Base-by-base conservation (phyloP, 1,284 basidiomycete species). In the Leucoagaricus sp. region DNA sequence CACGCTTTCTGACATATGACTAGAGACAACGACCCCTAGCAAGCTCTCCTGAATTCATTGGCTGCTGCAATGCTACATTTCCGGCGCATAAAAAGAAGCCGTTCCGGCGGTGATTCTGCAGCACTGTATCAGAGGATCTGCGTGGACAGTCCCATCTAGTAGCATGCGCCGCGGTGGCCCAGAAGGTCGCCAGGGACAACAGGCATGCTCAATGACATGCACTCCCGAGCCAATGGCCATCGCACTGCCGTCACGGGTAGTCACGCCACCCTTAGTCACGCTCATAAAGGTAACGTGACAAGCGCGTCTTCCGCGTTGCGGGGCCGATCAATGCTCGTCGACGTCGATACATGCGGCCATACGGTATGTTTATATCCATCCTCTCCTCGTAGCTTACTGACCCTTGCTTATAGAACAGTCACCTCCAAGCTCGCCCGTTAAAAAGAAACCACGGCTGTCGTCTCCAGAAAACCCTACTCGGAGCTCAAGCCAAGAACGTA, bases 401-500 rank as follows among this genome's bases (percentile, higher is more conserved):
- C 13, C 19, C 15, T 13, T 7, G 2, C 21, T 19, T 19, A 1
- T 23, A 56, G 54, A 57, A 31, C 26, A 29, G n/a, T 28, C 55
- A 23, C 55, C 55, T 4, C 33, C 55, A 23, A 40, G 26, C 33
- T 57, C 55, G 28, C 55, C 55, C 13, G 49, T 47, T 13, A 51
- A 51, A 34, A 57, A 57, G 44, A 57, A 33, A 28, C 49, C 33
- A 10, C 50, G 55, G 4, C 55, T 57, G 6, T 57, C 55, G 21
- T 49, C 48, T 9, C 54, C 54, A 7, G 54, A 48, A 42, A 23
- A 41, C 9, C 10, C 23, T 7, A 4, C 15, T 26, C 33, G 21
- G 21, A 42, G 19, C 33, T 31, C 29, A 17, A 40, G 38, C 28
- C 54, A 44, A 21, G 42, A 53, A 23, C 40, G 44, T 25, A 6